Percentiles rank a stretch among this genome's conserved stretches.
Evolutionary conservation across 1,284 basidiomycete genomes (phyloP).

Genomic region (Dichomitus squalens): DNA sequence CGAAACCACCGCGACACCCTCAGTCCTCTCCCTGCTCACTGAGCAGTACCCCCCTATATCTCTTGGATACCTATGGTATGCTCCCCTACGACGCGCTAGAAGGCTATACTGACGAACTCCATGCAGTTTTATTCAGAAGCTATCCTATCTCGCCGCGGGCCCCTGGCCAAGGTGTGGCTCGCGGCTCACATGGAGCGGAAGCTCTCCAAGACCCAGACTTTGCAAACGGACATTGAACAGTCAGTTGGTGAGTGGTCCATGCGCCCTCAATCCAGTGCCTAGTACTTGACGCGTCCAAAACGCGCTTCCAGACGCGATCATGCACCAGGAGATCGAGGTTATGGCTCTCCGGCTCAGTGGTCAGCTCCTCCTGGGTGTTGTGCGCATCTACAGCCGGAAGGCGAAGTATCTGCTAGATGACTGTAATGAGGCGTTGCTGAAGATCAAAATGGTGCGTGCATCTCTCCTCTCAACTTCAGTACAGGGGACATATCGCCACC

Average conservation of each 20-base stretch:
- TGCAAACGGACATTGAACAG: constrained; percentile 93
- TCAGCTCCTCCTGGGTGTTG: constrained; percentile 93
- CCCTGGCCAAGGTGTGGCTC: constrained; percentile 96
- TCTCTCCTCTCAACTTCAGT: constrained; percentile 13
- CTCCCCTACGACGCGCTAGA: constrained; percentile 31
- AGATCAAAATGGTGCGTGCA: constrained; percentile 85
- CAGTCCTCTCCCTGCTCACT: constrained; percentile 23
- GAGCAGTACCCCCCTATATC: constrained; percentile 21
- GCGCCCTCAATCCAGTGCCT: too few species aligned
- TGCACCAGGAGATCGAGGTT: constrained; percentile 84
- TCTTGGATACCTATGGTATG: constrained; percentile 30
- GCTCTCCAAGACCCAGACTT: constrained; percentile 92
- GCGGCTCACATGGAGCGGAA: constrained; percentile 99
- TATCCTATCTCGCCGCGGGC: constrained; percentile 90
- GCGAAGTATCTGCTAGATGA: constrained; percentile 97
- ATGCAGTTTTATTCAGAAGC: constrained; percentile 89
- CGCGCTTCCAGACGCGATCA: constrained; percentile 71
- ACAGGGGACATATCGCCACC: background rate
- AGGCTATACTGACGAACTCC: background rate
- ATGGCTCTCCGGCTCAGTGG: constrained; percentile 96
- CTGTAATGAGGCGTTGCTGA: constrained; percentile 93
- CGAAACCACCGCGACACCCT: constrained; percentile 25
- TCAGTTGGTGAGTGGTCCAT: constrained; percentile 73
- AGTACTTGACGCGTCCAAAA: background rate
- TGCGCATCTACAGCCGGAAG: constrained; percentile 96